Conservation (phyloP, 305 asterid species). For the Solanum hybrid region DNA sequence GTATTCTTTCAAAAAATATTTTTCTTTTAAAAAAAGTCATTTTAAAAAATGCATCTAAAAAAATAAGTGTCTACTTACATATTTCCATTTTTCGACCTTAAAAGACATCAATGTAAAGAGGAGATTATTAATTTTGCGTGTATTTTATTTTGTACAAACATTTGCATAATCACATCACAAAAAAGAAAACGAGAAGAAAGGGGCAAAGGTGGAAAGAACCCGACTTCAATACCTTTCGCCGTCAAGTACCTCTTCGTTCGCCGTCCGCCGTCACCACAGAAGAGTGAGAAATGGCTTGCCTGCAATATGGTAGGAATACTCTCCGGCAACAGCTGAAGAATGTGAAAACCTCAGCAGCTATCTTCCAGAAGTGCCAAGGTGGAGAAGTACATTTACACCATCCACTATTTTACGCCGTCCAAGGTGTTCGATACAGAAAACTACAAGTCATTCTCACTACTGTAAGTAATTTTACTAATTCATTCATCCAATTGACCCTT, state of each 20-base stretch:
- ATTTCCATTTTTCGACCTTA: neutral
- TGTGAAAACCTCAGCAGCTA: neutral
- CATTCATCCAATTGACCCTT: neutral
- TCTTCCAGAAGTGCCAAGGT: conserved; percentile 18
- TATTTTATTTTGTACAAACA: neutral
- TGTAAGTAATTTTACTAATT: conserved; percentile 23
- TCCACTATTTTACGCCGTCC: conserved; percentile 62
- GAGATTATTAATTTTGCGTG: neutral
- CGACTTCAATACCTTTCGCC: neutral
- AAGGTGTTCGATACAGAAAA: conserved; percentile 80
- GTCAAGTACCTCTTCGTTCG: neutral
- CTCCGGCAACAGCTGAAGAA: conserved; percentile 12
- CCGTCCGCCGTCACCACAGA: neutral
- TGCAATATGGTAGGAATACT: conserved; percentile 33
- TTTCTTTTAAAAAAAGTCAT: no score
- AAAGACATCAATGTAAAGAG: neutral
- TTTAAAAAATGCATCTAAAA: no score
- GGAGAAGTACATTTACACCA: conserved; percentile 37
- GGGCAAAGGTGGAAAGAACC: neutral
- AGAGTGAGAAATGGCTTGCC: conserved; percentile 29
- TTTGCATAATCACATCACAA: neutral
- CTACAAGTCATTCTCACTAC: conserved; percentile 85
- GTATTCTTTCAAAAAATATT: no score
- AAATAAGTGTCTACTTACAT: no score
- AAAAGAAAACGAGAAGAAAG: neutral